These are phyloP conservation scores for Urtica urens DNA, from an alignment of 306 rosid genomes.

Conservation along the genomic window DNA sequence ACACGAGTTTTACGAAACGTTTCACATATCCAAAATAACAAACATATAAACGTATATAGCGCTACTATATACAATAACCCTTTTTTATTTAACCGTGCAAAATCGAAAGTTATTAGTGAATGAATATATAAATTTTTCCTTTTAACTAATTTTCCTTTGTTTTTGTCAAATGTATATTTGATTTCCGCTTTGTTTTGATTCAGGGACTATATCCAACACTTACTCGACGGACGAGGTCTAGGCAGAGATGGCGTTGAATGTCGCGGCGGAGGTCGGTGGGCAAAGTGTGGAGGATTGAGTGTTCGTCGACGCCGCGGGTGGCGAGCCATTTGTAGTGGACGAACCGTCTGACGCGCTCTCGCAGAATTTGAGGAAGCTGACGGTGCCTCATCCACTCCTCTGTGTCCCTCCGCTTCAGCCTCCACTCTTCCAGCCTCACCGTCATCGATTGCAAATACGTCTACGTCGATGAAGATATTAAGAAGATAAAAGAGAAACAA, in stretches of 20 bases:
- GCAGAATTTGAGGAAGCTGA: constrained; percentile 60
- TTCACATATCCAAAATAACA: too few relatives aligned
- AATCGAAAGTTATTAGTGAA: too few relatives aligned
- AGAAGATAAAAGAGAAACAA: neutral
- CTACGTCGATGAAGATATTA: constrained; percentile 28
- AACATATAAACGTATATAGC: too few relatives aligned
- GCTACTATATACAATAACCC: too few relatives aligned
- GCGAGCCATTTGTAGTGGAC: constrained; percentile 93
- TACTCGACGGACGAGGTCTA: constrained; percentile 88
- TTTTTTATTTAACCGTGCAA: too few relatives aligned
- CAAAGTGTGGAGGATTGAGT: constrained; percentile 49
- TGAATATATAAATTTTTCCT: too few relatives aligned
- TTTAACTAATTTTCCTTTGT: too few relatives aligned
- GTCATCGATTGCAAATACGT: constrained; percentile 86
- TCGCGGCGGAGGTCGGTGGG: constrained; percentile 81
- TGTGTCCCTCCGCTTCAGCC: constrained; percentile 77
- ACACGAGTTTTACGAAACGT: too few relatives aligned
- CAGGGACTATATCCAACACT: constrained; percentile 16
- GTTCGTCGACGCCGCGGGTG: constrained; percentile 84
- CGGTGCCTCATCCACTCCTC: constrained; percentile 97
- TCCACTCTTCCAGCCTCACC: constrained; percentile 91
- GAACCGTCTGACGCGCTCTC: constrained; percentile 61
- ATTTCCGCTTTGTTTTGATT: too few relatives aligned
- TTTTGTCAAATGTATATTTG: too few relatives aligned
- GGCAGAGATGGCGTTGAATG: constrained; percentile 77